Conservation (phyloP, 2,329 filamentous ascomycete species). For the Ophiostoma sp. region DNA sequence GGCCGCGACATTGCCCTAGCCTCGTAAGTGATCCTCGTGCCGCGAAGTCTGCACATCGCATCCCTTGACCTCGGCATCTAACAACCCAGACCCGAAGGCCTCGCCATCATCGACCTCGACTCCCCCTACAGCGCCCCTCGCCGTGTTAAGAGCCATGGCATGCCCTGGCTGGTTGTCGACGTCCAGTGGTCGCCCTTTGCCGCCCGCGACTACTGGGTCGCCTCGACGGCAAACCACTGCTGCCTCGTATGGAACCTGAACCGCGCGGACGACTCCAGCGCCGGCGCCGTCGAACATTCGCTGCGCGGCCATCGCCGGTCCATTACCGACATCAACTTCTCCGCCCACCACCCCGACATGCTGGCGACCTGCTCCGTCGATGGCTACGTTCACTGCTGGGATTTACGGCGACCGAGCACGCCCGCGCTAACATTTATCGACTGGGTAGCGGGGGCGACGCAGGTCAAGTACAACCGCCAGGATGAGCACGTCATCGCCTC, state of each 20-base stretch:
- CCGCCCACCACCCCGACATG: slow-evolving; percentile 82
- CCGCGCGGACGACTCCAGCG: slow-evolving; percentile 64
- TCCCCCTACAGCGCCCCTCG: slow-evolving; percentile 81
- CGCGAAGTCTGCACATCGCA: no score
- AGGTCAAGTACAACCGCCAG: slow-evolving; percentile 91
- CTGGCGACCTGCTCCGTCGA: slow-evolving; percentile 89
- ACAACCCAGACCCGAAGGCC: slow-evolving; percentile 63
- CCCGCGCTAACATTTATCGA: slow-evolving; percentile 80
- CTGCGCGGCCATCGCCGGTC: slow-evolving; percentile 76
- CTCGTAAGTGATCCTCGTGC: slow-evolving; percentile 39
- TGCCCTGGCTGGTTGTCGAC: slow-evolving; percentile 92
- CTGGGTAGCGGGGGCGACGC: slow-evolving; percentile 88
- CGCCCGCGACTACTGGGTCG: slow-evolving; percentile 83
- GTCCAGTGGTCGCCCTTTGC: slow-evolving; percentile 97
- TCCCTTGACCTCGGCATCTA: slow-evolving; percentile 31
- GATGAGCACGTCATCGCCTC: slow-evolving; percentile 83
- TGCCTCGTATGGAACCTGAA: slow-evolving; percentile 91
- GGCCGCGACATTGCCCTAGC: slow-evolving; percentile 86
- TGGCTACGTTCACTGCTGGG: slow-evolving; percentile 90
- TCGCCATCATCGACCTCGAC: slow-evolving; percentile 89
- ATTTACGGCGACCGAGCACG: slow-evolving; percentile 66
- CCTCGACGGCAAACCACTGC: slow-evolving; percentile 89
- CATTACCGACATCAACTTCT: slow-evolving; percentile 96
- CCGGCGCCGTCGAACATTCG: slow-evolving; percentile 74
- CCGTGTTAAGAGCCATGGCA: slow-evolving; percentile 71